Evolutionary conservation across 1,284 basidiomycete genomes (phyloP).

Genomic region (Tylopilus sp.): DNA sequence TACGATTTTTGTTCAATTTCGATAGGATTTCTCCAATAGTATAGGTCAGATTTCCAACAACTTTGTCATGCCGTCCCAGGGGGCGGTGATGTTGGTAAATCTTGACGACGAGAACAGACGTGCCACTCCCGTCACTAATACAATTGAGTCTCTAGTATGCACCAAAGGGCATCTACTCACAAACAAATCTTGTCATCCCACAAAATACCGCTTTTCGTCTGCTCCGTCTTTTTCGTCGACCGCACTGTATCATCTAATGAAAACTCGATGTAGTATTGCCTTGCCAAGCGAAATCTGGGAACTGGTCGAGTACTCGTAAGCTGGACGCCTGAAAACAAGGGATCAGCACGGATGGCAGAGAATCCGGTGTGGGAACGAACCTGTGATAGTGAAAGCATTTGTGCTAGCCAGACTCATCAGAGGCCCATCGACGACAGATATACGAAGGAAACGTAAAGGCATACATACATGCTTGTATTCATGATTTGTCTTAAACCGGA

Average conservation of each 20-base stretch:
- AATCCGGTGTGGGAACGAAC: no score
- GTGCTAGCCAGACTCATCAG: no score
- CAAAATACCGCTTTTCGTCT: not conserved
- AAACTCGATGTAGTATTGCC: not conserved
- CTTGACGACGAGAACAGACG: not conserved
- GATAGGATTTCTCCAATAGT: not conserved
- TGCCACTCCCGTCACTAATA: not conserved
- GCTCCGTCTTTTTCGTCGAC: not conserved
- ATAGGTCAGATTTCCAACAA: not conserved
- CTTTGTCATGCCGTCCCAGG: not conserved
- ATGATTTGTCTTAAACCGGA: no score
- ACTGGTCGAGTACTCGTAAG: not conserved
- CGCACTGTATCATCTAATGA: not conserved
- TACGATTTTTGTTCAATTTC: not conserved
- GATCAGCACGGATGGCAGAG: no score
- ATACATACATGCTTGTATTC: no score
- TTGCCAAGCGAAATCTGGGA: not conserved
- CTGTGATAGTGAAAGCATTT: no score
- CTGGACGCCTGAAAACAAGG: no score
- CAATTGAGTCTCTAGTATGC: not conserved
- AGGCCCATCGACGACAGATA: no score
- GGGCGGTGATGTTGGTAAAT: not conserved
- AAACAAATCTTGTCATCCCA: not conserved
- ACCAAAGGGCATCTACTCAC: not conserved
- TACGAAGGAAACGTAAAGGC: no score